Percentiles rank a stretch among this genome's conserved stretches.
Conservation (phyloP, 495 filamentous ascomycete genomes). For the Talaromyces stipitatus region DNA sequence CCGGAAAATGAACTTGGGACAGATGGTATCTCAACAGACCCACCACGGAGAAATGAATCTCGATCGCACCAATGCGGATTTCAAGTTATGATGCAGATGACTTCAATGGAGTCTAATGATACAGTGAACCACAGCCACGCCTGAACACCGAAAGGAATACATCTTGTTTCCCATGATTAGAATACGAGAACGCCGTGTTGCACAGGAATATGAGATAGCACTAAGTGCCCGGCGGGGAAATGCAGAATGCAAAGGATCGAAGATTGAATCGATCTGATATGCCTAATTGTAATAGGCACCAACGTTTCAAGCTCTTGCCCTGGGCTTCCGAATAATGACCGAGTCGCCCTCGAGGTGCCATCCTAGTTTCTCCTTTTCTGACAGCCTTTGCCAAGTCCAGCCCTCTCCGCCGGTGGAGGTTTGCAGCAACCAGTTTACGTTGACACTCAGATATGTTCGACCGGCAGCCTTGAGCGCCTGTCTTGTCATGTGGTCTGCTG, state of each 20-base stretch:
- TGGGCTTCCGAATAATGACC: constrained; percentile 61
- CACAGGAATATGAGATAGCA: neutral
- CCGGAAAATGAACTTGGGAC: constrained; percentile 62
- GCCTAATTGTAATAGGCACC: neutral
- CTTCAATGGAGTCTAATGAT: neutral
- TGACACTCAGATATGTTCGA: constrained; percentile 67
- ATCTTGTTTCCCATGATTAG: neutral
- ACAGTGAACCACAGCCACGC: neutral
- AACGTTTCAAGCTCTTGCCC: constrained; percentile 19
- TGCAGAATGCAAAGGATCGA: neutral
- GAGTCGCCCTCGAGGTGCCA: constrained; percentile 68
- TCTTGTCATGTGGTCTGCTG: constrained; percentile 58
- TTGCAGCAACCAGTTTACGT: constrained; percentile 40
- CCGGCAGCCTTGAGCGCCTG: constrained; percentile 80
- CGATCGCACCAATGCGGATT: constrained; percentile 66
- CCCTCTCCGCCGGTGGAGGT: constrained; percentile 49
- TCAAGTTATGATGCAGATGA: constrained; percentile 55
- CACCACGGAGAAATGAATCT: constrained; percentile 43
- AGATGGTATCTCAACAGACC: constrained; percentile 52
- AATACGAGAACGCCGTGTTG: neutral
- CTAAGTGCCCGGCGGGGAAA: neutral
- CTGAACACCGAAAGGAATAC: neutral
- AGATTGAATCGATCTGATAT: neutral
- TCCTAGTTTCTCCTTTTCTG: constrained; percentile 56
- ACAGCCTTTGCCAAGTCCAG: constrained; percentile 67